Percentiles rank a stretch among this genome's conserved stretches.
phyloP scores from a whole-genome alignment of 2,329 filamentous ascomycete species.

The Phyllosticta citribraziliensis region DNA sequence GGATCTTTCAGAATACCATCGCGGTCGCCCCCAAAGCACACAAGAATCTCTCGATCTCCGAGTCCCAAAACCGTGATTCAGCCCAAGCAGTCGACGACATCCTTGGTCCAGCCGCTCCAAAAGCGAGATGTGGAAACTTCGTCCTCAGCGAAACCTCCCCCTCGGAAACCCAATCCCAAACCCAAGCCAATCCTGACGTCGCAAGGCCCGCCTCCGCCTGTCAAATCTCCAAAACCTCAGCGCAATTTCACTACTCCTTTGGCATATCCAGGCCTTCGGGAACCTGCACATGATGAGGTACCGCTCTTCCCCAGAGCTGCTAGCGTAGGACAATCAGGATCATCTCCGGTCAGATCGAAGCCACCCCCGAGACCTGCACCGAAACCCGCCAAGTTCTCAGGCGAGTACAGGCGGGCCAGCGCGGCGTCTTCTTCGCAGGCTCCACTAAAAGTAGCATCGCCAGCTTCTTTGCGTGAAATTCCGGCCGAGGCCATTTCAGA shows the following conservation, averaged over 20 bases:
- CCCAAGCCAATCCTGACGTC: slow-evolving; percentile 15
- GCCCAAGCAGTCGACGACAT: slow-evolving; percentile 51
- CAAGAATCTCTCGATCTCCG: neutral
- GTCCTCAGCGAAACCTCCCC: neutral
- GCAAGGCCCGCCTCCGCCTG: slow-evolving; percentile 21
- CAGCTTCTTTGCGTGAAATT: neutral
- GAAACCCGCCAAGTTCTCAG: slow-evolving; percentile 18
- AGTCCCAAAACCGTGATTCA: neutral
- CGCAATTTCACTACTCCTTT: slow-evolving; percentile 13
- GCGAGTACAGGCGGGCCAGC: slow-evolving; percentile 3
- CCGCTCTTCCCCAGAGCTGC: slow-evolving; percentile 8
- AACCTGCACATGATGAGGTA: neutral
- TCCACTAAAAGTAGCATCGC: neutral
- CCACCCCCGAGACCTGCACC: slow-evolving; percentile 15
- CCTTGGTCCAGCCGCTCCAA: slow-evolving; percentile 62
- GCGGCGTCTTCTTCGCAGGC: neutral
- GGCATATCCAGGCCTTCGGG: neutral
- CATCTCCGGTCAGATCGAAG: slow-evolving; percentile 19
- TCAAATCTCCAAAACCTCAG: slow-evolving; percentile 34
- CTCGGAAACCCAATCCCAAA: slow-evolving; percentile 6
- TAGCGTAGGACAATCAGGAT: neutral
- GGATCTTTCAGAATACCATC: neutral
- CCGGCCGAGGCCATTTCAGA: neutral
- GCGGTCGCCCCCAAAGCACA: neutral
- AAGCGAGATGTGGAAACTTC: slow-evolving; percentile 23